Base-by-base conservation (phyloP, 2,329 filamentous ascomycete species). In the Acrocalymma vagum region DNA sequence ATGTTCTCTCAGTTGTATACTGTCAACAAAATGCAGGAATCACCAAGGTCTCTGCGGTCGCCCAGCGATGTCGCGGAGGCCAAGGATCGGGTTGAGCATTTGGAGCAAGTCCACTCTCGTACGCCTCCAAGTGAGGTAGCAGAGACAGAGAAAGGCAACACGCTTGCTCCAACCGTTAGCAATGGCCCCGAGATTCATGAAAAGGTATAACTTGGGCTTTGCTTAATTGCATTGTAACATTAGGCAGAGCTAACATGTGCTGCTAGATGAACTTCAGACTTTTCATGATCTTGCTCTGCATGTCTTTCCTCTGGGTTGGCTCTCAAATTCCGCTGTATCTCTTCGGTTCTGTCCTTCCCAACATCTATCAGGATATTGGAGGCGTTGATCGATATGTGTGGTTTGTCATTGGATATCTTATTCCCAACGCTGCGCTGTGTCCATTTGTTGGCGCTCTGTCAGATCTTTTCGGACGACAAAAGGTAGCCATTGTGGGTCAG, bases 221-320 rank as follows among this genome's bases (percentile, higher is more conserved):
- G 17, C 14, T n/a, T n/a, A n/a, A 6, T 3, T 16, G 9, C 11
- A 13, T 9, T 17, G 1, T 15, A 14, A 22, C 4, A 1, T 6
- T 6, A 18, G 11, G 33, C 14, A 14, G 26, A 31, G n/a, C 20
- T 31, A 27, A 36, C 25, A 22, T 1, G 9, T n/a, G 14, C 7
- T 28, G 39, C 6, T 23, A 59, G 51, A 58, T 59, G 53, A 59
- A 55, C 29, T 24, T 27, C 70, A 79, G 59, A 20, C 71, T 77
- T 3, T 73, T 80, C 52, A 78, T 82, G 78, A 76, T 74, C 37
- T 70, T 84, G 30, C 53, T 78, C 10, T 79, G 80, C 43, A 82
- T 83, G 78, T 78, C 79, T 5, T 81, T 85, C 40, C 66, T 84
- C 15, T 84, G 81, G 81, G 81, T 79, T 32, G 80, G 80, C 20